Evolutionary conservation across 176 grass and related monocot species (phyloP).

Genomic region (Phoenix dactylifera): DNA sequence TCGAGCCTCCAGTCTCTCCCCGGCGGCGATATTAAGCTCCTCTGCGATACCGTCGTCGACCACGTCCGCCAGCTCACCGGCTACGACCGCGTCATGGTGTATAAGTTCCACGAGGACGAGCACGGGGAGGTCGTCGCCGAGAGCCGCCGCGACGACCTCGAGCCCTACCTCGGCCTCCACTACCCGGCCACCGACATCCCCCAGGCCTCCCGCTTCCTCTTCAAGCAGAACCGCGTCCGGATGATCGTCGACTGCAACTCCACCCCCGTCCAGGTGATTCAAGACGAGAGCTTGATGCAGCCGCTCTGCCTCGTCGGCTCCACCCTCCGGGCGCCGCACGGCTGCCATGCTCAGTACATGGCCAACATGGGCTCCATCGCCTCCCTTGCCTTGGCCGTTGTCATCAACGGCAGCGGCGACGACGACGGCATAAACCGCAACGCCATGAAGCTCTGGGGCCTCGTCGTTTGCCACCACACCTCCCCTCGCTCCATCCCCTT

Average conservation of each 20-base stretch:
- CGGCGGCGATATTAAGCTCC: constrained; percentile 59
- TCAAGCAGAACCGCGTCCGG: constrained; percentile 90
- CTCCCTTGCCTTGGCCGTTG: constrained; percentile 83
- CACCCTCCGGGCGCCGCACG: constrained; percentile 71
- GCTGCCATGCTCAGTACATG: constrained; percentile 94
- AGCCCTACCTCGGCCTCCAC: constrained; percentile 89
- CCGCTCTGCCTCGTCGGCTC: constrained; percentile 88
- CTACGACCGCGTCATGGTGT: constrained; percentile 97
- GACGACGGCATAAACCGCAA: constrained; percentile 18
- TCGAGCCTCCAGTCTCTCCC: constrained; percentile 84
- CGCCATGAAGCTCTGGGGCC: constrained; percentile 83
- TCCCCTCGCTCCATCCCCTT: constrained; percentile 84
- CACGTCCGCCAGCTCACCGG: constrained; percentile 86
- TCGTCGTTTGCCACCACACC: constrained; percentile 96
- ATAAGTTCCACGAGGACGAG: constrained; percentile 96
- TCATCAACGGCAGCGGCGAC: constrained; percentile 66
- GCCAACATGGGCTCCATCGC: constrained; percentile 95
- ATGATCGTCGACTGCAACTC: constrained; percentile 90
- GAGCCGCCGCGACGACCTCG: constrained; percentile 58
- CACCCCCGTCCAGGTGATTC: constrained; percentile 58
- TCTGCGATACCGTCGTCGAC: constrained; percentile 75
- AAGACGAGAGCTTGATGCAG: constrained; percentile 60
- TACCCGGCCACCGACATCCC: constrained; percentile 95
- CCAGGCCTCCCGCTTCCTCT: constrained; percentile 90
- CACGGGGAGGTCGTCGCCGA: constrained; percentile 89